phyloP scores from a whole-genome alignment of 164 flowering plant species.

The Magnolia officinalis region DNA sequence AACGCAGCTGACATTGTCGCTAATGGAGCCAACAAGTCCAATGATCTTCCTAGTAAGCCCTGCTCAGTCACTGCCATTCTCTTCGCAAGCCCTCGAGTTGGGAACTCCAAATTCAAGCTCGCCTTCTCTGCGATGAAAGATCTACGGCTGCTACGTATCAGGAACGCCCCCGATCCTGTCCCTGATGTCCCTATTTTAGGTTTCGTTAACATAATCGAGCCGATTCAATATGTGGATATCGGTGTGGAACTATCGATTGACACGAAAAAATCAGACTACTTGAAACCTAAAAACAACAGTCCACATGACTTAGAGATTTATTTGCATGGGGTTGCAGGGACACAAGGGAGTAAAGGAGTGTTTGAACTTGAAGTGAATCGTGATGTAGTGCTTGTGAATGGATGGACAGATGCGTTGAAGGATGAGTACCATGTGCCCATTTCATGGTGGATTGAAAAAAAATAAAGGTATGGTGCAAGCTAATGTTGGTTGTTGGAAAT shows the following conservation, averaged over 20 bases:
- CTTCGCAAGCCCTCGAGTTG: conserved; percentile 70
- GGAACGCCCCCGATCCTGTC: conserved; percentile 51
- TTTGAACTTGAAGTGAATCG: conserved; percentile 58
- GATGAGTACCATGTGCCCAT: conserved; percentile 59
- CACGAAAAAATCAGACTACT: conserved; percentile 49
- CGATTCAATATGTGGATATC: conserved; percentile 36
- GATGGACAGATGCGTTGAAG: conserved; percentile 42
- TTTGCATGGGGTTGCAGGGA: conserved; percentile 87
- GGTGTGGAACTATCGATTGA: conserved; percentile 64
- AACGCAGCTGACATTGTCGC: conserved; percentile 62
- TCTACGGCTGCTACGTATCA: conserved; percentile 39
- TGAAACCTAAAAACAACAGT: conserved; percentile 36
- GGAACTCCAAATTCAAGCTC: conserved; percentile 44
- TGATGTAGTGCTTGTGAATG: conserved; percentile 59
- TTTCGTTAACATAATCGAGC: neutral
- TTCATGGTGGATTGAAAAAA: conserved; percentile 54
- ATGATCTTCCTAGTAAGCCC: conserved; percentile 16
- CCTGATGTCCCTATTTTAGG: conserved; percentile 66
- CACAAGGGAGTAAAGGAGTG: conserved; percentile 50
- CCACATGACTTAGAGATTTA: conserved; percentile 72
- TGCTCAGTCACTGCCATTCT: conserved; percentile 55
- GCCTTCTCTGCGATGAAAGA: conserved; percentile 25
- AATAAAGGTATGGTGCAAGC: conserved; percentile 83
- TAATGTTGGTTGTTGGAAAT: too few relatives aligned
- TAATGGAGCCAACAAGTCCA: conserved; percentile 44